These are phyloP conservation scores for Pyrenula massariospora DNA, from an alignment of 495 filamentous ascomycete species.

Conservation along the genomic window DNA sequence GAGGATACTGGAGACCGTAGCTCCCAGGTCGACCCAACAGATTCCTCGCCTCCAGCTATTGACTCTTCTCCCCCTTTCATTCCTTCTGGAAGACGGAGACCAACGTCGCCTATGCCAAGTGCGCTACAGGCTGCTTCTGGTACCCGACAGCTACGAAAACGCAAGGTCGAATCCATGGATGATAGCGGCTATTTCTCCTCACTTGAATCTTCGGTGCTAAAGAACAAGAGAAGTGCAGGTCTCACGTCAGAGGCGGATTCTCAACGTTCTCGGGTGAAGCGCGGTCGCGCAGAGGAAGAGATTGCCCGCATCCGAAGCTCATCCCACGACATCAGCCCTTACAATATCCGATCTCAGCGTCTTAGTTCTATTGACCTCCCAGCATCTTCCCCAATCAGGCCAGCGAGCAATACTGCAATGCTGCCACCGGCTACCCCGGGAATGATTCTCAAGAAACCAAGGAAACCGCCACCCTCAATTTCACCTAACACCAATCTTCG, in stretches of 20 bases:
- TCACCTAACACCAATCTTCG: conserved; percentile 93
- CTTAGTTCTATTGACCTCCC: conserved; percentile 29
- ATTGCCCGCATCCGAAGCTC: conserved; percentile 88
- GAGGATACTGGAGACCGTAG: conserved; percentile 15
- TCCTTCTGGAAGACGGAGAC: conserved; percentile 46
- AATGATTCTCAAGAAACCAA: conserved; percentile 72
- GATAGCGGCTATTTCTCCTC: conserved; percentile 98
- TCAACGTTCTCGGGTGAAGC: conserved; percentile 67
- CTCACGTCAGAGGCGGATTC: conserved; percentile 60
- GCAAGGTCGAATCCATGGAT: conserved; percentile 65
- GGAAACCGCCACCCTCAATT: conserved; percentile 71
- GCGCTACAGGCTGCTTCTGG: conserved; percentile 31
- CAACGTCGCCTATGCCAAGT: conserved; percentile 62
- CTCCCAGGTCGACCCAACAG: conserved; percentile 25
- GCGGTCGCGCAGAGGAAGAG: conserved; percentile 87
- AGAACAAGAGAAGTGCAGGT: conserved; percentile 47
- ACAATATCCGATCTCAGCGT: conserved; percentile 39
- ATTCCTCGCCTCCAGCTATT: conserved; percentile 50
- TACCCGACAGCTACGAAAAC: conserved; percentile 35
- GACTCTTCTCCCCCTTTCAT: conserved; percentile 79
- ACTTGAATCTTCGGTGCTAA: conserved; percentile 82
- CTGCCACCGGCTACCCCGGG: conserved; percentile 77
- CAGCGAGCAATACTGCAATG: conserved; percentile 46
- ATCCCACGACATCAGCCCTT: conserved; percentile 79
- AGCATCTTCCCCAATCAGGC: conserved; percentile 50